These are phyloP conservation scores for Geranomyces michiganensis DNA, from an alignment of 192 early-diverging fungal species.

Conservation along the genomic window DNA sequence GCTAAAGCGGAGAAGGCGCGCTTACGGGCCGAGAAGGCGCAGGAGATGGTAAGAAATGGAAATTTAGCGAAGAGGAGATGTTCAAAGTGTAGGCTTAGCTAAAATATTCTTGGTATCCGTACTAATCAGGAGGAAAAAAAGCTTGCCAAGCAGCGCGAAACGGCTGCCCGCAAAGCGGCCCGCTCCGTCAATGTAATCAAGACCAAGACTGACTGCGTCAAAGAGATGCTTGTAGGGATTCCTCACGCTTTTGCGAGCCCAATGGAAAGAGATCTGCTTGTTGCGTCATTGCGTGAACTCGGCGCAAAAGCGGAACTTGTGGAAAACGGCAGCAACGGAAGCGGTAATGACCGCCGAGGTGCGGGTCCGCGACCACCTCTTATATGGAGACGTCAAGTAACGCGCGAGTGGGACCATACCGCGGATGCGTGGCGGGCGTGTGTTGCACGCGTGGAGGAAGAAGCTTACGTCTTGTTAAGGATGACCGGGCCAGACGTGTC, in stretches of 20 bases:
- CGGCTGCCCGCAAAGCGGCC: neutral
- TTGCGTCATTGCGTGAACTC: constrained; percentile 12
- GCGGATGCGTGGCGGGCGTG: constrained; percentile 32
- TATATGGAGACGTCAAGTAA: constrained; percentile 17
- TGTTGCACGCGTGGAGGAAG: constrained; percentile 19
- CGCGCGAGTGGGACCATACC: constrained; percentile 23
- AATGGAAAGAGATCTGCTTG: constrained; percentile 3
- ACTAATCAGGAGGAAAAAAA: constrained; percentile 9
- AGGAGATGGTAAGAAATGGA: no score
- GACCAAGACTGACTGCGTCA: constrained; percentile 29
- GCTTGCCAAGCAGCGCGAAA: constrained; percentile 18
- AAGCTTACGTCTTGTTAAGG: constrained; percentile 19
- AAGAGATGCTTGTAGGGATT: constrained; percentile 37
- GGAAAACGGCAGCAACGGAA: neutral
- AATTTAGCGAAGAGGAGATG: no score
- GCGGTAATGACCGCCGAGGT: no score
- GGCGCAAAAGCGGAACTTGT: constrained; percentile 16
- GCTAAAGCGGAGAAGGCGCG: no score
- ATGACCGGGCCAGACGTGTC: constrained; percentile 13
- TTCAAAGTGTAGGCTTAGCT: no score
- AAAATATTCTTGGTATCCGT: constrained; percentile 2
- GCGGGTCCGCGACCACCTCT: neutral
- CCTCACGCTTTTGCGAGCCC: constrained; percentile 12
- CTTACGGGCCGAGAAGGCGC: no score
- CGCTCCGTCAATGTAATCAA: constrained; percentile 25